Conservation (phyloP, 768 basidiomycete species). For the Amanita molliuscula region DNA sequence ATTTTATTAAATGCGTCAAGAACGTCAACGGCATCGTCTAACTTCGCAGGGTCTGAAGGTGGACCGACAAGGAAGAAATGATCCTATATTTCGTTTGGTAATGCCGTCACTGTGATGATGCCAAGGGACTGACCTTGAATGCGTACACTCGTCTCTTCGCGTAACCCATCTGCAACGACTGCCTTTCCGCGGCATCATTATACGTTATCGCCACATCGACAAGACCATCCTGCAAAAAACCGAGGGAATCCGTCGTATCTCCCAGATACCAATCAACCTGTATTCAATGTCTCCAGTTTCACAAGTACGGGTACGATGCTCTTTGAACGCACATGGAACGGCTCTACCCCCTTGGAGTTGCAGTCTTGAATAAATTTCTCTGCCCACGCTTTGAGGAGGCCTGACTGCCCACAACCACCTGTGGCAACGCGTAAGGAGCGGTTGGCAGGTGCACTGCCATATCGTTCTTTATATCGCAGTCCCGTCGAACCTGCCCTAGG, state of each 20-base stretch:
- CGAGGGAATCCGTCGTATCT: conserved; percentile 43
- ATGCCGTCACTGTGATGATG: not conserved
- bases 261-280: conserved; percentile 50
- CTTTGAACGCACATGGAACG: conserved; percentile 21
- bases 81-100: conserved; percentile 21
- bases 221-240: conserved; percentile 25
- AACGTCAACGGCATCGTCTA: conserved; percentile 22
- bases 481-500: no score
- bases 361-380: conserved; percentile 32
- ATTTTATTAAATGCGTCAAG: conserved; percentile 38
- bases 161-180: conserved; percentile 18
- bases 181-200: conserved; percentile 37
- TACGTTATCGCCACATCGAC: conserved; percentile 46
- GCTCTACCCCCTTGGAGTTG: conserved; percentile 18
- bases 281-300: not conserved
- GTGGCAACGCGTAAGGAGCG: conserved; percentile 37
- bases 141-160: conserved; percentile 29
- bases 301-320: not conserved
- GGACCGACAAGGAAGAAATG: conserved; percentile 45
- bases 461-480: no score
- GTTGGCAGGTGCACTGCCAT: conserved; percentile 12
- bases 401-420: conserved; percentile 42
- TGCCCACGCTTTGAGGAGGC: conserved; percentile 37
- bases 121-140: conserved; percentile 27
- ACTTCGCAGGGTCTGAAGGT: conserved; percentile 31